A percentile compares a stretch with the other conserved stretches of the same genome.
Evolutionary conservation across 1,284 basidiomycete genomes (phyloP).

Genomic region (Microbotryum lychnidis-dioicae): DNA sequence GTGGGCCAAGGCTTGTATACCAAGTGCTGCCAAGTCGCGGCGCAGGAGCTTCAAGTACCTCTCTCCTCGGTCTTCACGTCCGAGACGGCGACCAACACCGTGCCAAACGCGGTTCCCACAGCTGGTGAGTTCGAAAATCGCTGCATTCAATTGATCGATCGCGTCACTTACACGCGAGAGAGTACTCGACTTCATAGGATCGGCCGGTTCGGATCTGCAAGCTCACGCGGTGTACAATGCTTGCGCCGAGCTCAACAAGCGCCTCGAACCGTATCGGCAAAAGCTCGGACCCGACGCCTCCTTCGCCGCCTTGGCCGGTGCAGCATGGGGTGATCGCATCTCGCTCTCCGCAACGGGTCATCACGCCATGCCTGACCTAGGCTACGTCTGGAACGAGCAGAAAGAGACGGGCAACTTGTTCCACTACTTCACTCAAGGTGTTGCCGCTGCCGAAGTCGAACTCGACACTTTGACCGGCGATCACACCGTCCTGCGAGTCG

Average conservation of each 20-base stretch:
- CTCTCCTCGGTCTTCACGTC: slow-evolving; percentile 38
- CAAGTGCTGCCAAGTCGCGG: slow-evolving; percentile 40
- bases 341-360: slow-evolving; percentile 39
- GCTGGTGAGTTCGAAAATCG: slow-evolving; percentile 5
- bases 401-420: slow-evolving; percentile 33
- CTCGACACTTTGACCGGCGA: slow-evolving; percentile 41
- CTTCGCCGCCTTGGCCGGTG: slow-evolving; percentile 35
- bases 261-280: slow-evolving; percentile 33
- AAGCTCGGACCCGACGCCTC: slow-evolving; percentile 30
- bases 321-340: slow-evolving; percentile 40
- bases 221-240: slow-evolving; percentile 37
- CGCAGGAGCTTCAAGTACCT: slow-evolving; percentile 38
- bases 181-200: slow-evolving; percentile 9
- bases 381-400: slow-evolving; percentile 37
- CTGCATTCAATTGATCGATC: background rate
- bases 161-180: background rate
- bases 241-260: slow-evolving; percentile 39
- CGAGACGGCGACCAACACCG: slow-evolving; percentile 35
- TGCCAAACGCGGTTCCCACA: slow-evolving; percentile 39
- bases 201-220: slow-evolving; percentile 34
- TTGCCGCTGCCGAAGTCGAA: slow-evolving; percentile 39
- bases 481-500: slow-evolving; percentile 33
- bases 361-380: slow-evolving; percentile 39
- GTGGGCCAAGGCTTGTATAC: slow-evolving; percentile 38
- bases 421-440: slow-evolving; percentile 29